A percentile compares a stretch with the other conserved stretches of the same genome.
These are phyloP conservation scores for Colletotrichum simmondsii DNA, from an alignment of 2,329 filamentous ascomycete species.

Conservation along the genomic window DNA sequence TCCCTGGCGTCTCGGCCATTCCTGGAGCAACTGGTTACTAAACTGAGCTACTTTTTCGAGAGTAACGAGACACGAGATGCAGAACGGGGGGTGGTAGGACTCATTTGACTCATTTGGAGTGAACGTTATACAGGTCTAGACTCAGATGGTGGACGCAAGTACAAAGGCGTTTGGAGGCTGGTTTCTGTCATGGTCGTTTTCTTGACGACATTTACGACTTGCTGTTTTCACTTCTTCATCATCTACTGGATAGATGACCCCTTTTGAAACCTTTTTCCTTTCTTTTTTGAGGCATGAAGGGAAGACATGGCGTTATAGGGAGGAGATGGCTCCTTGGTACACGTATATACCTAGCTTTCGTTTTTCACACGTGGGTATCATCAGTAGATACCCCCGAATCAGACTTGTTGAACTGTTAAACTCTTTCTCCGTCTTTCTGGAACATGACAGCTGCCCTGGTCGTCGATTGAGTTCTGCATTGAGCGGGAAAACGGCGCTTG, in stretches of 20 bases:
- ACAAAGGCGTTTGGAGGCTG: constrained; percentile 28
- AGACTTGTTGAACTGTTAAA: not conserved
- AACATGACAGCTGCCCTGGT: not conserved
- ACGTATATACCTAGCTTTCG: not conserved
- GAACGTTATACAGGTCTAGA: constrained; percentile 1
- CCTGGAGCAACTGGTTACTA: not conserved
- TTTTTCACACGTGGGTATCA: not conserved
- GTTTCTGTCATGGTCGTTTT: not conserved
- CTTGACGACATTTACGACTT: constrained; percentile 17
- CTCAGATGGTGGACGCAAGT: constrained; percentile 3
- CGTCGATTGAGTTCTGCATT: not conserved
- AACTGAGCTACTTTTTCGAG: not conserved
- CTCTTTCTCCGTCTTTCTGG: not conserved
- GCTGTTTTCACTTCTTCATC: not conserved
- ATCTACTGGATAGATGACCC: constrained; percentile 22
- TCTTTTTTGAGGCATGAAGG: not conserved
- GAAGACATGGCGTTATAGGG: constrained; percentile 7
- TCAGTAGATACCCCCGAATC: constrained; percentile 23
- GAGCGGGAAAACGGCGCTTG: not conserved
- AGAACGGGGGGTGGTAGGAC: not conserved
- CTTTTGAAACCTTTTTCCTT: not conserved
- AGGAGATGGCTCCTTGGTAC: not conserved
- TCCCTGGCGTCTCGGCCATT: not conserved
- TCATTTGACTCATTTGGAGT: not conserved
- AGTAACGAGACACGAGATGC: not conserved